phyloP scores from a whole-genome alignment of 2,329 filamentous ascomycete genomes.

The Colletotrichum sp. region DNA sequence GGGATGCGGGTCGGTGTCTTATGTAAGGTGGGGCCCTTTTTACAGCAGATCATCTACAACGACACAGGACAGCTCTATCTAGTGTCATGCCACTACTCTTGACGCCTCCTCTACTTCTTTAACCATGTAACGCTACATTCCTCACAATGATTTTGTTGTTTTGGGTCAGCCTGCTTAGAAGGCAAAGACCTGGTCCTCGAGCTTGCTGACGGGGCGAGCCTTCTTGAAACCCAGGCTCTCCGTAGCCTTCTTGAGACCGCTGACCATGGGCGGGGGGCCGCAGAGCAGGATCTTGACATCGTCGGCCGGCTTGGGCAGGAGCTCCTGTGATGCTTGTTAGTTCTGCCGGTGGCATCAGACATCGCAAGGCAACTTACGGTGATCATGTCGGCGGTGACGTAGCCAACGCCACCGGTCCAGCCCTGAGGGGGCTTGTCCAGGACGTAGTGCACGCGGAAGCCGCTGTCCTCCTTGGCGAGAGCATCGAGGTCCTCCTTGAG shows the following conservation, averaged over 20 bases:
- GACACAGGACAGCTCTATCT: not conserved
- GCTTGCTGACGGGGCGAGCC: slow-evolving; percentile 93
- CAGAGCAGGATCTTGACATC: slow-evolving; percentile 96
- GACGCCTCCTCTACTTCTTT: not conserved
- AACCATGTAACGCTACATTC: not conserved
- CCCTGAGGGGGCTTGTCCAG: slow-evolving; percentile 92
- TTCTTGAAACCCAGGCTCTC: slow-evolving; percentile 91
- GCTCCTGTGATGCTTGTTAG: slow-evolving; percentile 58
- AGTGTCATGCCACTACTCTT: not conserved
- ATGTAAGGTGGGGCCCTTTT: slow-evolving; percentile 5
- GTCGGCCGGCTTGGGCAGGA: slow-evolving; percentile 78
- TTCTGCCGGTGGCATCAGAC: slow-evolving; percentile 27
- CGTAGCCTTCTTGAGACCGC: slow-evolving; percentile 94
- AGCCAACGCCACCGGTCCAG: slow-evolving; percentile 93
- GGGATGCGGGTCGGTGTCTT: not conserved
- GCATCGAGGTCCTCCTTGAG: slow-evolving; percentile 90
- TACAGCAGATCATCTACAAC: not conserved
- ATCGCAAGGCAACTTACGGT: slow-evolving; percentile 59
- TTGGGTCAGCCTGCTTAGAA: slow-evolving; percentile 55
- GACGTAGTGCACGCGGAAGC: slow-evolving; percentile 91
- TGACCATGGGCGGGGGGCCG: slow-evolving; percentile 95
- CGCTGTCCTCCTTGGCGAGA: slow-evolving; percentile 76
- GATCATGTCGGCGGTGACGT: slow-evolving; percentile 95
- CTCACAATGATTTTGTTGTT: not conserved
- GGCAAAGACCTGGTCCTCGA: slow-evolving; percentile 97